Conservation (phyloP, 768 basidiomycete genomes). For the Pleurotus ostreatus region DNA sequence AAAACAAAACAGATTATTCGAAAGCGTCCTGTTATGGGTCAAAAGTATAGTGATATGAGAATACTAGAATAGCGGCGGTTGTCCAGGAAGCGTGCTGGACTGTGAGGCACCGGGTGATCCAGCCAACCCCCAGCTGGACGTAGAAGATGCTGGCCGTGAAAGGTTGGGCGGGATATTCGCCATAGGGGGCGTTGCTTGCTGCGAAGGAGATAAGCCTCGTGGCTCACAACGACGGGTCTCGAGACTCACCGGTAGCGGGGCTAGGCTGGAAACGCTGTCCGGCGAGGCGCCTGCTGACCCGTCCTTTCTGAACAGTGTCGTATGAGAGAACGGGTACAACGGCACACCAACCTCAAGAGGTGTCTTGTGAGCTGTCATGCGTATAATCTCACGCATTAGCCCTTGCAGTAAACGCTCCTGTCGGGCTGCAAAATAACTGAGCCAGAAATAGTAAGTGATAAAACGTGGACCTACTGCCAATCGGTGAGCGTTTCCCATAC, state of each 20-base stretch:
- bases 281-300: constrained; percentile 25
- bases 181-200: constrained; percentile 6
- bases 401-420: constrained; percentile 82
- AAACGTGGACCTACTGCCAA: constrained; percentile 57
- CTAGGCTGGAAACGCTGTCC: constrained; percentile 25
- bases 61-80: background rate
- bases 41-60: background rate
- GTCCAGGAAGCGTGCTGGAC: background rate
- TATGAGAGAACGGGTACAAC: constrained; percentile 76
- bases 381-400: constrained; percentile 80
- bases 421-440: constrained; percentile 45
- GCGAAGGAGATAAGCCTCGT: constrained; percentile 14
- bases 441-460: background rate
- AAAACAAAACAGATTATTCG: too few species aligned
- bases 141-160: constrained; percentile 5
- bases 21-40: too few species aligned
- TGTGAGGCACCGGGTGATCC: background rate
- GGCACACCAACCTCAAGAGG: constrained; percentile 80
- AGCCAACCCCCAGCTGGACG: constrained; percentile 1
- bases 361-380: constrained; percentile 76
- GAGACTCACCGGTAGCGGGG: constrained; percentile 34
- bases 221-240: constrained; percentile 21
- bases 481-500: constrained; percentile 76
- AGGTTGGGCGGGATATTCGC: background rate
- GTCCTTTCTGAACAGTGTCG: constrained; percentile 54